Evolutionary conservation across 179 eudicot genomes (phyloP), one percentile per base, ranked within the genome.

Genomic region (Silene noctiflora): DNA sequence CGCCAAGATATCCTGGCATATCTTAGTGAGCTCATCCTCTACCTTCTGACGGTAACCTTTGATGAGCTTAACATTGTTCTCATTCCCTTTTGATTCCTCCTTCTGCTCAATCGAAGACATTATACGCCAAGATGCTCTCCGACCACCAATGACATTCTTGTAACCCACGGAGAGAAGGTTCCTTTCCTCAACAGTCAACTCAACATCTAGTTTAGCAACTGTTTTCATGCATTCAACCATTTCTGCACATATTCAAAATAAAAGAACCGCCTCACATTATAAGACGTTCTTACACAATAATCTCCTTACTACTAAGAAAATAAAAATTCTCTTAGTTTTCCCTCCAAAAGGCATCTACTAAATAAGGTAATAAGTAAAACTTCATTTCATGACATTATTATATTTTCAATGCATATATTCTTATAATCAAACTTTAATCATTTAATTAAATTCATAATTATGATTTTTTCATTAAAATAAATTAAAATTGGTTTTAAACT

Each of bases 51-150:
- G 88, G 71, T 91, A 93, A 4, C 83, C 86, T 83, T 91, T 93
- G 68, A 93, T 90, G 75, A 90, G 87, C 85, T 91, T 91, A 33
- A 93, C 98, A 79, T 90, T 89, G 77, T 75, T 79, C 80, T 93
- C 95, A 71, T 90, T 90, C 75, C 95, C 95, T 81, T 91, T 93
- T 31, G 96, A 85, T 56, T 93, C 98, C 83, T 93, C 98, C 83
- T 93, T 93, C 81, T 88, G 91, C 83, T 88, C 91, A 82, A 88
- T 88, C 2, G 91, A 88, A 48, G 91, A 88, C 91, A 88, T 87
- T 35, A 88, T 88, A 69, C 91, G 90, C 91, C 91, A 88, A 44
- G 91, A 88, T 29, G 91, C 91, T 76, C 91, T 77, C 20, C 90
- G 78, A 63, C 88, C 85, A 73, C 91, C 91, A 75, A 88, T 88